Evolutionary conservation across 2,329 filamentous ascomycete species (phyloP).

Genomic region (Dactylella cylindrospora): DNA sequence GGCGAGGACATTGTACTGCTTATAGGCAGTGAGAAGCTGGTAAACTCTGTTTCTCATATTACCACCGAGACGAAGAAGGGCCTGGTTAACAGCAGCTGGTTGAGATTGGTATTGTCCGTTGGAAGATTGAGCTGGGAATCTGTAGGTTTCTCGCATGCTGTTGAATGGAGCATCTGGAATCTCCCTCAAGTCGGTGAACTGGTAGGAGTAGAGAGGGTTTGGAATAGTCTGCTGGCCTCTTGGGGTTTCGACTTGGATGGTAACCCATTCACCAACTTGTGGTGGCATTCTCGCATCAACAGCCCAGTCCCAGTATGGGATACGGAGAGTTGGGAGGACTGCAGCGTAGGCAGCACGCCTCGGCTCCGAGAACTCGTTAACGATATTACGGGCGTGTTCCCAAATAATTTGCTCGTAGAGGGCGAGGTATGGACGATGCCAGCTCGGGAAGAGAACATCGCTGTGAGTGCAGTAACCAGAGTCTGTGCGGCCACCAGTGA

Average conservation of each 20-base stretch:
- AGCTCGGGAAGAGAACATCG: constrained; percentile 64
- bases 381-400: constrained; percentile 52
- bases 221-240: constrained; percentile 60
- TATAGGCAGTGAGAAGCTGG: constrained; percentile 67
- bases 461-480: constrained; percentile 38
- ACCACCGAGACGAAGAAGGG: constrained; percentile 12
- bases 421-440: constrained; percentile 79
- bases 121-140: constrained; percentile 8
- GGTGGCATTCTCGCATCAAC: constrained; percentile 52
- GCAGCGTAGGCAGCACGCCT: constrained; percentile 56
- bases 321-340: constrained; percentile 54
- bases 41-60: constrained; percentile 60
- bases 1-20: constrained; percentile 68
- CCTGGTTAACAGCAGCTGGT: constrained; percentile 21
- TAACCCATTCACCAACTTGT: constrained; percentile 37
- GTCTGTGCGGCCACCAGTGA: constrained; percentile 5
- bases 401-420: constrained; percentile 55
- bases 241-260: constrained; percentile 60
- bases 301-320: constrained; percentile 59
- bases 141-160: constrained; percentile 19
- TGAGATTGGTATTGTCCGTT: constrained; percentile 27
- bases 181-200: constrained; percentile 55
- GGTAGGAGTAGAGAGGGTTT: constrained; percentile 65
- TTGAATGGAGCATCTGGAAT: constrained; percentile 21
- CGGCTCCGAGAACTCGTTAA: constrained; percentile 54